phyloP scores from a whole-genome alignment of 352 stramenopile genomes.

The Saprolegnia parasitica region DNA sequence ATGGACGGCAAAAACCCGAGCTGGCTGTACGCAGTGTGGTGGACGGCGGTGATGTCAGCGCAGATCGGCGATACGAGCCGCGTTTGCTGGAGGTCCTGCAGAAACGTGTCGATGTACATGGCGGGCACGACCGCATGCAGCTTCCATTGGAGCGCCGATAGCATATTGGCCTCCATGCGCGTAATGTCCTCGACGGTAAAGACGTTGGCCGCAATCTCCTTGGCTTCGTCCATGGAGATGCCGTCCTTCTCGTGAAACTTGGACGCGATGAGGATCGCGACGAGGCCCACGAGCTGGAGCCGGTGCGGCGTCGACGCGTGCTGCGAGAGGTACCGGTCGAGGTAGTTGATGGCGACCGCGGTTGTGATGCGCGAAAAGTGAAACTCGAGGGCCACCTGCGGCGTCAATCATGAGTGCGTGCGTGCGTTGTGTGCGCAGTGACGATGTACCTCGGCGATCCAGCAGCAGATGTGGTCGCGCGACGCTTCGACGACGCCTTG shows the following conservation, averaged over 20 bases:
- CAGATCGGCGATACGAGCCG: background rate
- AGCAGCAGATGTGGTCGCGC: slow-evolving; percentile 10
- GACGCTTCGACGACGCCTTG: slow-evolving; percentile 12
- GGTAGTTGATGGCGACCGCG: slow-evolving; percentile 34
- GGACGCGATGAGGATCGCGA: slow-evolving; percentile 32
- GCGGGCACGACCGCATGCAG: slow-evolving; percentile 31
- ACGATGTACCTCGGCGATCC: slow-evolving; percentile 6
- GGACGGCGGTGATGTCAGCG: background rate
- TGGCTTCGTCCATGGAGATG: slow-evolving; percentile 30
- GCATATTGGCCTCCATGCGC: slow-evolving; percentile 32
- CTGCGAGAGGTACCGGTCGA: slow-evolving; percentile 32
- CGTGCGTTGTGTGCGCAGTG: background rate
- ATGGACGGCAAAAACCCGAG: background rate
- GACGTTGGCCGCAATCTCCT: slow-evolving; percentile 29
- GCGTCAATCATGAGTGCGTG: background rate
- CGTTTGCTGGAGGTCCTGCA: slow-evolving; percentile 29
- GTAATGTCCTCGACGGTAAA: slow-evolving; percentile 29
- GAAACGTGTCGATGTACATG: slow-evolving; percentile 29
- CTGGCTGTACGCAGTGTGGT: slow-evolving; percentile 1
- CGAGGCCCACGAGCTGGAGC: slow-evolving; percentile 35
- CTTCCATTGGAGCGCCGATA: slow-evolving; percentile 31
- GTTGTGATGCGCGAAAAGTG: slow-evolving; percentile 28
- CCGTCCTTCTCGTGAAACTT: slow-evolving; percentile 33
- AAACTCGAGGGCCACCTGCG: slow-evolving; percentile 27
- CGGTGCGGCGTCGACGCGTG: slow-evolving; percentile 25